Conservation (phyloP, 495 filamentous ascomycete genomes). For the Letharia columbiana region DNA sequence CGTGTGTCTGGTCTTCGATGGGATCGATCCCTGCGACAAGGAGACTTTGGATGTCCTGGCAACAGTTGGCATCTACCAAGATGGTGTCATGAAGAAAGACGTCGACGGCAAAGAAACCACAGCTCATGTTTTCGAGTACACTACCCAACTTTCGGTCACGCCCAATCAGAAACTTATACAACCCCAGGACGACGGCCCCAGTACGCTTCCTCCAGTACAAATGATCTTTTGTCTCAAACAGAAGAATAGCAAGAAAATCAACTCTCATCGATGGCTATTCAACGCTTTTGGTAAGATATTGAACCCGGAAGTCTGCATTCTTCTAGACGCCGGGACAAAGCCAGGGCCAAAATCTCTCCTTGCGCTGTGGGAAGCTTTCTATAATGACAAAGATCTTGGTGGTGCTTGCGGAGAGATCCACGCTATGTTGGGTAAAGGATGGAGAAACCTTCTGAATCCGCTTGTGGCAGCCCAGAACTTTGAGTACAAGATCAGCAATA, state of each 20-base stretch:
- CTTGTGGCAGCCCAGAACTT: conserved; percentile 96
- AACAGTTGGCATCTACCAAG: conserved; percentile 92
- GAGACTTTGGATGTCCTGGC: conserved; percentile 87
- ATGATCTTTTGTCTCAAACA: conserved; percentile 99
- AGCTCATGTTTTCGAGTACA: conserved; percentile 98
- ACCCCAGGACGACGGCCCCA: conserved; percentile 74
- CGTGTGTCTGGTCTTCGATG: conserved; percentile 94
- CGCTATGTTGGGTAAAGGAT: conserved; percentile 90
- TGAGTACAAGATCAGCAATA: conserved; percentile 99
- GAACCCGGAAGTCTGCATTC: conserved; percentile 93
- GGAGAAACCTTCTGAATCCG: conserved; percentile 86
- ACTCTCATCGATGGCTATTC: conserved; percentile 97
- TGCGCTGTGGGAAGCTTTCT: conserved; percentile 93
- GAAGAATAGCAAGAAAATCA: conserved; percentile 99
- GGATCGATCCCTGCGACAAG: conserved; percentile 96
- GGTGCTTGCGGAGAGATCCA: conserved; percentile 99
- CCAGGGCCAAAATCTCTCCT: conserved; percentile 88
- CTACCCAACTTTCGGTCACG: conserved; percentile 92
- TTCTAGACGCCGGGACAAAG: conserved; percentile 95
- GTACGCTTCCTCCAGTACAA: conserved; percentile 86
- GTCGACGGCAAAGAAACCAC: conserved; percentile 95
- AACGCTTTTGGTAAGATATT: conserved; percentile 94
- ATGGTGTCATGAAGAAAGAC: conserved; percentile 97
- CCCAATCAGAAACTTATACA: conserved; percentile 93
- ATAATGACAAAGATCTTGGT: conserved; percentile 97